Percentiles rank a stretch among this genome's conserved stretches.
phyloP scores from a whole-genome alignment of 192 early-diverging fungal genomes.

The Coemansia guatemalensis region DNA sequence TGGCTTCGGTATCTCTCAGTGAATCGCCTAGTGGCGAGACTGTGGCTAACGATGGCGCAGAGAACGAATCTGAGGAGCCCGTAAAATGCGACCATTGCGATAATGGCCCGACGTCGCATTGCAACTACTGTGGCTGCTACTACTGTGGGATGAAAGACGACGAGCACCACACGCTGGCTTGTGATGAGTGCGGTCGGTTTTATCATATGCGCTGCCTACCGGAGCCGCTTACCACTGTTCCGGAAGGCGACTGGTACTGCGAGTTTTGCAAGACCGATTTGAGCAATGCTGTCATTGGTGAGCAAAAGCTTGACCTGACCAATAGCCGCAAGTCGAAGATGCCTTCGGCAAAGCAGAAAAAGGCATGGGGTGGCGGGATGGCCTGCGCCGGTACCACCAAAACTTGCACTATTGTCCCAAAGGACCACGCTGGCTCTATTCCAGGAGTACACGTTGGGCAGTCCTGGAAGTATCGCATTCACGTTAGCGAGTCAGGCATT shows the following conservation, averaged over 20 bases:
- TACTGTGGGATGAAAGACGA: slow-evolving; percentile 57
- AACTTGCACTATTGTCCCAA: slow-evolving; percentile 45
- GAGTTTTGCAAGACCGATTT: slow-evolving; percentile 53
- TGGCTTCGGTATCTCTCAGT: not conserved
- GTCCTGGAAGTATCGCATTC: slow-evolving; percentile 56
- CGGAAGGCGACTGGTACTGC: slow-evolving; percentile 57
- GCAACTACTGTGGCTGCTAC: slow-evolving; percentile 56
- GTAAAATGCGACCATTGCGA: slow-evolving; percentile 45
- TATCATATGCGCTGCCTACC: slow-evolving; percentile 58
- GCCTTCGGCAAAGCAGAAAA: slow-evolving; percentile 57
- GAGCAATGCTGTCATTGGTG: slow-evolving; percentile 41
- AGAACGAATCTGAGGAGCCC: not conserved
- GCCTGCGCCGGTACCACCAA: slow-evolving; percentile 52
- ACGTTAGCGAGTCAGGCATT: slow-evolving; percentile 54
- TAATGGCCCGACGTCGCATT: slow-evolving; percentile 19
- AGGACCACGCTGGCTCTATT: slow-evolving; percentile 55
- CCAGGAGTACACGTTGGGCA: slow-evolving; percentile 62
- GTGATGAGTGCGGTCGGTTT: slow-evolving; percentile 61
- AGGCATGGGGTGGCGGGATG: slow-evolving; percentile 60
- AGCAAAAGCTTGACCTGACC: slow-evolving; percentile 43
- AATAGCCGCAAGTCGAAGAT: slow-evolving; percentile 51
- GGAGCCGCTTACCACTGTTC: slow-evolving; percentile 37
- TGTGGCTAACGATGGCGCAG: not conserved
- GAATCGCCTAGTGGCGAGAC: not conserved
- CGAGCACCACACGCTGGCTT: slow-evolving; percentile 57